These are phyloP conservation scores for Amylocarpus encephaloides DNA, from an alignment of 2,329 filamentous ascomycete genomes.

Conservation along the genomic window DNA sequence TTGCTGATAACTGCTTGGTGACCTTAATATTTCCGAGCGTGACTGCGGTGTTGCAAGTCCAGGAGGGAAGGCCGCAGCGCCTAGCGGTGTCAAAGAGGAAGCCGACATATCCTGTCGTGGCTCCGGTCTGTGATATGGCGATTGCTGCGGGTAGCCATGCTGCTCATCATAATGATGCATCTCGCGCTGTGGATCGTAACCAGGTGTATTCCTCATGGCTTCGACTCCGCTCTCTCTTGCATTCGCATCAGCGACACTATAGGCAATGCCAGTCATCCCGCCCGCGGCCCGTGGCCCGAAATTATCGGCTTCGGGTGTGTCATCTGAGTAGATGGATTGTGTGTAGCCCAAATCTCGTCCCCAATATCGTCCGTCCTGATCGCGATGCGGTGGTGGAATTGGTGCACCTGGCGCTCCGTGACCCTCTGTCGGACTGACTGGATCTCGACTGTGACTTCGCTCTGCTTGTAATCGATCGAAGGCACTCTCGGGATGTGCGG, in stretches of 20 bases:
- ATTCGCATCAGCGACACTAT: conserved; percentile 58
- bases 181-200: conserved; percentile 20
- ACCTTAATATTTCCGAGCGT: conserved; percentile 22
- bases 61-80: conserved; percentile 27
- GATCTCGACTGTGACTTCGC: conserved; percentile 17
- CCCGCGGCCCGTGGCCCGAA: conserved; percentile 55
- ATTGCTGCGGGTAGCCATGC: conserved; percentile 8
- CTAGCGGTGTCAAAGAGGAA: conserved; percentile 26
- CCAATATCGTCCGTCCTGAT: conserved; percentile 23
- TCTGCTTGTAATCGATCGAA: conserved; percentile 23
- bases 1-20: conserved; percentile 20
- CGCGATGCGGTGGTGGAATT: conserved; percentile 30
- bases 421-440: conserved; percentile 11
- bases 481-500: conserved; percentile 23
- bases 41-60: conserved; percentile 26
- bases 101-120: conserved; percentile 19
- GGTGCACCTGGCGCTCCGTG: conserved; percentile 21
- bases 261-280: conserved; percentile 62
- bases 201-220: conserved; percentile 43
- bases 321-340: conserved; percentile 30
- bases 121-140: conserved; percentile 13
- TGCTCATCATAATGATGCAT: conserved; percentile 9
- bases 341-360: conserved; percentile 21
- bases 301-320: conserved; percentile 62
- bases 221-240: conserved; percentile 59